Evolutionary conservation across 1,139 yeast species (phyloP).

Genomic region (Kluyveromyces sp.): DNA sequence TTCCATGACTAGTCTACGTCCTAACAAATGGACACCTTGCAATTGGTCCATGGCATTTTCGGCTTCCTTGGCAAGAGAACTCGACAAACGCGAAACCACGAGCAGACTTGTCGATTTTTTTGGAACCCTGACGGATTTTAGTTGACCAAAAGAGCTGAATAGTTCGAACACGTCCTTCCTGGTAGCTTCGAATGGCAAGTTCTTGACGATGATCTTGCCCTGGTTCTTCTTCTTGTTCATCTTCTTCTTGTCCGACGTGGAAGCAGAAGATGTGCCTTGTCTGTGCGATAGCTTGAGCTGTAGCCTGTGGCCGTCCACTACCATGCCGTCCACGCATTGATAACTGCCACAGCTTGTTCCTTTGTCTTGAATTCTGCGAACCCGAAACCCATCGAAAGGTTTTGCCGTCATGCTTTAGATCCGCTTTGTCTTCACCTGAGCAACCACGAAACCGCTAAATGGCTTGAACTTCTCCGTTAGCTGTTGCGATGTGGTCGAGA

Average conservation of each 20-base stretch:
- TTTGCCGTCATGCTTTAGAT: slow-evolving; percentile 61
- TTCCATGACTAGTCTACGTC: slow-evolving; percentile 93
- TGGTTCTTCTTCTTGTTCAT: slow-evolving; percentile 39
- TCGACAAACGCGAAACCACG: slow-evolving; percentile 98
- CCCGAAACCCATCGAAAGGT: slow-evolving; percentile 94
- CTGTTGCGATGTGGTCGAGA: slow-evolving; percentile 58
- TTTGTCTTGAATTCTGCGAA: slow-evolving; percentile 81
- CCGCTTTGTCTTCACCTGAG: slow-evolving; percentile 80
- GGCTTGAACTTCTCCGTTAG: slow-evolving; percentile 57
- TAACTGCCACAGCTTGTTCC: slow-evolving; percentile 73
- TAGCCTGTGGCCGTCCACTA: slow-evolving; percentile 81
- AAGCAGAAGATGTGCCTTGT: slow-evolving; percentile 34
- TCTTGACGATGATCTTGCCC: slow-evolving; percentile 84
- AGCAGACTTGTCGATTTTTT: slow-evolving; percentile 88
- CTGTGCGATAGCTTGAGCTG: slow-evolving; percentile 86
- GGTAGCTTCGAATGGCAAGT: slow-evolving; percentile 93
- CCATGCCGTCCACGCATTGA: slow-evolving; percentile 68
- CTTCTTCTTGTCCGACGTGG: slow-evolving; percentile 16
- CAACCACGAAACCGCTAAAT: slow-evolving; percentile 72
- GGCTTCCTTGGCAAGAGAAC: slow-evolving; percentile 81
- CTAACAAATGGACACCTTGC: slow-evolving; percentile 93
- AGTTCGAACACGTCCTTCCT: slow-evolving; percentile 85
- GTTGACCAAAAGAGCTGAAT: slow-evolving; percentile 88
- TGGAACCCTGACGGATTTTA: slow-evolving; percentile 92
- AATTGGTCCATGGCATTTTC: slow-evolving; percentile 91